Base-by-base conservation (phyloP, 371 early-diverging fungal species). In the Apophysomyces sp. region DNA sequence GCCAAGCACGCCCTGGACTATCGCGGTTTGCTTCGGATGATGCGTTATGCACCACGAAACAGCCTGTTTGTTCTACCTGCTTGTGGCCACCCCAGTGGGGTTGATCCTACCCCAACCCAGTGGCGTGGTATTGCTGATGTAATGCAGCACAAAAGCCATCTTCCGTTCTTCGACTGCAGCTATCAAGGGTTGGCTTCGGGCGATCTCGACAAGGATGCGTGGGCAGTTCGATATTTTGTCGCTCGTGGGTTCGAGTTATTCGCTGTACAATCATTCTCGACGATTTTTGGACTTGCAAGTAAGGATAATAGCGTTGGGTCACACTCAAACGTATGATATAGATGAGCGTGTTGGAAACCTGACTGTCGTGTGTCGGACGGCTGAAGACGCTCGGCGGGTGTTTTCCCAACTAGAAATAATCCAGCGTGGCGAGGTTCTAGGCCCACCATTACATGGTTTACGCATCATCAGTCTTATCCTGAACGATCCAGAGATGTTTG, bases 161-260 rank as follows among this genome's bases (percentile, higher is more conserved):
- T 93, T 63, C 85, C 91, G 4, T 92, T 93, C 84, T 95, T 95
- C 65, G 95, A 95, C 75, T 90, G 87, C 66, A 94, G 94, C 55
- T 95, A 95, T 85, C 94, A 94, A 80, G 94, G 95, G 1, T 94
- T 93, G 65, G 94, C 94, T 34, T 88, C 87, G 28, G 95, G 95
- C 34, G 79, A 86, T 69, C 73, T 94, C 5, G 91, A 88, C 64
- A 67, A 78, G 59, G 95, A 95, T 69, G 93, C 93, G 8, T 85
- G 75, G 71, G 90, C 92, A 52, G 86, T 93, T 51, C 85, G 94
- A 9, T 83, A 88, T 72, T 95, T 94, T 78, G 89, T 86, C 7
- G 69, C 77, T 16, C 83, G 87, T 55, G 92, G 91, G 1, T 87
- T 92, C 58, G 93, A 93, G 73, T 57, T 91, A 52, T 77, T 94